Percentiles rank a stretch among this genome's conserved stretches.
Evolutionary conservation across 2,329 filamentous ascomycete species (phyloP).

Genomic region (Aspergillus costaricaensis): DNA sequence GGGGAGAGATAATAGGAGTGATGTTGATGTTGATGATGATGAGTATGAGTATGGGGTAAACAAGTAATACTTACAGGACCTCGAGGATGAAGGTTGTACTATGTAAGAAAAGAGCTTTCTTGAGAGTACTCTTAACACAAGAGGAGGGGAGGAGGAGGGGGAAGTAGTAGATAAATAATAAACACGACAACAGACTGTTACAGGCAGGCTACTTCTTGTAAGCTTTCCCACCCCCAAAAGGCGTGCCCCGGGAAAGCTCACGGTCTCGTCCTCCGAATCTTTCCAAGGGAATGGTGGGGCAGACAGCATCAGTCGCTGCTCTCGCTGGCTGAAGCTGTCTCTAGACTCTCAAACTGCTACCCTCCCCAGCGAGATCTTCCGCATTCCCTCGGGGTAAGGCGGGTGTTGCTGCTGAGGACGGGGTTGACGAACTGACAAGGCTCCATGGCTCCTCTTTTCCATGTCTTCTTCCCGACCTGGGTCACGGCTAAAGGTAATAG

Average conservation of each 20-base stretch:
- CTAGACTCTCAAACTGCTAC: constrained; percentile 16
- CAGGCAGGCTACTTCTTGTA: constrained; percentile 20
- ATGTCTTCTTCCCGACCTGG: not conserved
- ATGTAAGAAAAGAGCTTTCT: constrained; percentile 6
- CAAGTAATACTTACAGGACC: not conserved
- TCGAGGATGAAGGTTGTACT: not conserved
- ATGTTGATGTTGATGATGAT: too few relatives aligned
- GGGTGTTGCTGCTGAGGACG: constrained; percentile 18
- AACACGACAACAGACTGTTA: not conserved
- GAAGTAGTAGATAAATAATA: constrained; percentile 8
- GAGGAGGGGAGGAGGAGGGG: constrained; percentile 8
- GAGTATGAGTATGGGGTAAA: too few relatives aligned
- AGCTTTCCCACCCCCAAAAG: constrained; percentile 7
- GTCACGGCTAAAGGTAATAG: not conserved
- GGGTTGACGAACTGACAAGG: not conserved
- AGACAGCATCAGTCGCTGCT: constrained; percentile 26
- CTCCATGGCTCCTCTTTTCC: not conserved
- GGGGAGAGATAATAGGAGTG: not conserved
- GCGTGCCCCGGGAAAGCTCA: constrained; percentile 32
- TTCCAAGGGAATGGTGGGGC: constrained; percentile 43
- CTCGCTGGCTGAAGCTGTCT: constrained; percentile 31
- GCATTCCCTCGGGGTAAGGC: constrained; percentile 38
- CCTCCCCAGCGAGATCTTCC: constrained; percentile 41
- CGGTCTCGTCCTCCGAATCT: constrained; percentile 38
- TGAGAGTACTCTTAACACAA: constrained; percentile 6